phyloP scores from a whole-genome alignment of 225 moss, liverwort and hornwort species.

The Sphagnum contortum region DNA sequence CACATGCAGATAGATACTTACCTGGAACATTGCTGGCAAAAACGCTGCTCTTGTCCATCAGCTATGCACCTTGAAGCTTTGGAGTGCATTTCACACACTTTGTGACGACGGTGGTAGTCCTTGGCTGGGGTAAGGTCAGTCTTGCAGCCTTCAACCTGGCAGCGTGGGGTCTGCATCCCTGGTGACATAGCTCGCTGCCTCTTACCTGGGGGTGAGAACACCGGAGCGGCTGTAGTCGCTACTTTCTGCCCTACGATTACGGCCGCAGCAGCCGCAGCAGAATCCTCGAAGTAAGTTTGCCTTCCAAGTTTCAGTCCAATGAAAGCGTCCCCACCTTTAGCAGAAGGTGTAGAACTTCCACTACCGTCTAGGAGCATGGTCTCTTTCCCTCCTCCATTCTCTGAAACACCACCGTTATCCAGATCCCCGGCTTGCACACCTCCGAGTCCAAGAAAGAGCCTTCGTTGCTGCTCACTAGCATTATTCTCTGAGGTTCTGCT shows the following conservation, averaged over 20 bases:
- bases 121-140: constrained; percentile 77
- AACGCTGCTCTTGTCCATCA: constrained; percentile 71
- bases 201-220: too few species aligned
- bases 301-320: constrained; percentile 81
- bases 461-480: too few species aligned
- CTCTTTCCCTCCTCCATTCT: too few species aligned
- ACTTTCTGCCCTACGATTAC: constrained; percentile 1
- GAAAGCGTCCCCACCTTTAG: constrained; percentile 28
- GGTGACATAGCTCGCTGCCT: too few species aligned
- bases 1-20: neutral
- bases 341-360: too few species aligned
- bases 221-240: neutral
- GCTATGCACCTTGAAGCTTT: constrained; percentile 75
- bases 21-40: constrained; percentile 90
- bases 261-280: constrained; percentile 16
- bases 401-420: too few species aligned
- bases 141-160: constrained; percentile 91
- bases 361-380: too few species aligned
- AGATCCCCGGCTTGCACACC: too few species aligned
- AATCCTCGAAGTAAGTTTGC: constrained; percentile 78
- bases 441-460: too few species aligned
- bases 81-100: constrained; percentile 89
- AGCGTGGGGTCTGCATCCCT: constrained; percentile 53
- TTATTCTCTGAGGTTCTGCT: too few species aligned
- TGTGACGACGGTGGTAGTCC: constrained; percentile 90